phyloP scores from a whole-genome alignment of 345 rosid genomes.

The Eucalyptus tenuipes region DNA sequence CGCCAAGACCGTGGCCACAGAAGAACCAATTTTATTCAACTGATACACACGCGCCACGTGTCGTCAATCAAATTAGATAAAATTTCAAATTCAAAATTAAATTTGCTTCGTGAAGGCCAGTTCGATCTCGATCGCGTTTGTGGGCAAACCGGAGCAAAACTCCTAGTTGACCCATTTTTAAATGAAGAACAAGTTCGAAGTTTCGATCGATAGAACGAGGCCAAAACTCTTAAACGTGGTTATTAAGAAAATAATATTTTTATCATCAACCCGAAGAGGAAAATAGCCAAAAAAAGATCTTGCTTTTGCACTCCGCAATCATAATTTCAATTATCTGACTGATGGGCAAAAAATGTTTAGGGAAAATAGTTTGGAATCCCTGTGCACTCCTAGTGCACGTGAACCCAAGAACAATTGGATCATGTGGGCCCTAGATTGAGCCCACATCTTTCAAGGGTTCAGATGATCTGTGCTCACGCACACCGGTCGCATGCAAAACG shows the following conservation, averaged over 20 bases:
- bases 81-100: background rate
- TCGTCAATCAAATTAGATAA: background rate
- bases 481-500: background rate
- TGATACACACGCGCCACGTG: accelerated
- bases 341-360: background rate
- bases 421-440: background rate
- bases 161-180: background rate
- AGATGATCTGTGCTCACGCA: background rate
- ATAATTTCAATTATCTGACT: background rate
- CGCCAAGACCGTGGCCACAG: background rate
- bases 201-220: too few species aligned
- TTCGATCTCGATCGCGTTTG: background rate
- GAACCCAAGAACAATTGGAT: background rate
- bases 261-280: background rate
- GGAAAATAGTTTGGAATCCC: background rate
- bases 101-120: background rate
- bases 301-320: background rate
- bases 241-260: too few species aligned
- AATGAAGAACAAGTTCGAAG: background rate
- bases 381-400: background rate
- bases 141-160: too few species aligned
- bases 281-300: background rate
- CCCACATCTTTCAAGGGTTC: background rate
- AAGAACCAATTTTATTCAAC: background rate
- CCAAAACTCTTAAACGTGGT: too few species aligned